Conservation (phyloP, 2,329 filamentous ascomycete species). For the Zalaria sp. region DNA sequence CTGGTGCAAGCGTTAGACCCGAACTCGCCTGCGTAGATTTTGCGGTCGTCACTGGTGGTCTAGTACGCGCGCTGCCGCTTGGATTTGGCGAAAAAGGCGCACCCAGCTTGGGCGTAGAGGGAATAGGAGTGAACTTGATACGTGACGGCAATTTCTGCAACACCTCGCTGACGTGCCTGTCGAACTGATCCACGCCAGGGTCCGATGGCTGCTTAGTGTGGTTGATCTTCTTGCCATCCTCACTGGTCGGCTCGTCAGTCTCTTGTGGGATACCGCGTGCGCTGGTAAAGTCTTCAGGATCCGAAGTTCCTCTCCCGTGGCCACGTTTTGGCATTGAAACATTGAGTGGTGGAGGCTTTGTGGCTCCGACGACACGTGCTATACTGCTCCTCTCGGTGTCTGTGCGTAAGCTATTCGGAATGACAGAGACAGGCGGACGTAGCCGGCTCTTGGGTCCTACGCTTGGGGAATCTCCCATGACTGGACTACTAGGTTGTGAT, state of each 20-base stretch:
- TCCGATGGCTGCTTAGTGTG: constrained; percentile 12
- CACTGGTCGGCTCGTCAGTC: too few species aligned
- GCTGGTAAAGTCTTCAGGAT: too few species aligned
- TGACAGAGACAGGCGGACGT: constrained; percentile 3
- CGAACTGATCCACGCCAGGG: constrained; percentile 51
- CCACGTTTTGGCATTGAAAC: constrained; percentile 27
- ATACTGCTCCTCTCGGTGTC: constrained; percentile 5
- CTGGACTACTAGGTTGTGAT: not conserved
- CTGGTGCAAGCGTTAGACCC: constrained; percentile 6
- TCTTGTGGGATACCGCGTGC: too few species aligned
- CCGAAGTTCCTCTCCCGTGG: not conserved
- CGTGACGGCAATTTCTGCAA: constrained; percentile 31
- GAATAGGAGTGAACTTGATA: constrained; percentile 4
- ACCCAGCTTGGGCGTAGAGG: not conserved
- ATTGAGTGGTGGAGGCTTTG: constrained; percentile 24
- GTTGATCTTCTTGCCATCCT: not conserved
- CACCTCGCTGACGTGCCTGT: constrained; percentile 34
- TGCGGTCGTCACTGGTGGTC: not conserved
- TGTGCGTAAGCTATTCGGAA: constrained; percentile 4
- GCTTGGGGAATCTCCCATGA: not conserved
- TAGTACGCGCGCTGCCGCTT: not conserved
- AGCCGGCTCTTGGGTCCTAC: not conserved
- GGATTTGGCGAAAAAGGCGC: not conserved
- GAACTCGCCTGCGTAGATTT: constrained; percentile 1
- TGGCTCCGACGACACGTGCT: constrained; percentile 1